Conservation (phyloP, 768 basidiomycete species). For the Rhodocollybia butyracea region DNA sequence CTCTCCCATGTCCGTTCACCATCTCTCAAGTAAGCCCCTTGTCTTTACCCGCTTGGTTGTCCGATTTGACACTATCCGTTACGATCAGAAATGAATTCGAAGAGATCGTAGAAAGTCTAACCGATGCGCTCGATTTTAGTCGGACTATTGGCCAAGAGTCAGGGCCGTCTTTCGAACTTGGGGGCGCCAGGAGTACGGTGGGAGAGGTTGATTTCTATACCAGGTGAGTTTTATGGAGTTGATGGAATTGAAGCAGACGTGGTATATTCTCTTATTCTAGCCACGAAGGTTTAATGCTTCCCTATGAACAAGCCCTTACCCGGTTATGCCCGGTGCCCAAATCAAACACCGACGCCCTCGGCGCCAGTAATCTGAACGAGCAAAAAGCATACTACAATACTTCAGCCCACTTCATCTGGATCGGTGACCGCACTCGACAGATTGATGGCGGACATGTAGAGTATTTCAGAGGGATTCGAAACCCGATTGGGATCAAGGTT, state of each 20-base stretch:
- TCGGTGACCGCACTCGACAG: conserved; percentile 93
- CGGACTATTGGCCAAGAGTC: conserved; percentile 77
- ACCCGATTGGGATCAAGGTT: conserved; percentile 95
- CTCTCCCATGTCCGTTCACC: conserved; percentile 87
- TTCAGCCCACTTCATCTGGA: conserved; percentile 94
- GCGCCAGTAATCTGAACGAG: not conserved
- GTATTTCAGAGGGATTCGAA: conserved; percentile 88
- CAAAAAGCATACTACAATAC: conserved; percentile 76
- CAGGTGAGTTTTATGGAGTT: conserved; percentile 42
- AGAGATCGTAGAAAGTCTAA: conserved; percentile 75
- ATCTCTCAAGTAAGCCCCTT: conserved; percentile 53
- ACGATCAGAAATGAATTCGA: conserved; percentile 83
- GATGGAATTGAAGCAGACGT: not conserved
- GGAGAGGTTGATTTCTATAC: conserved; percentile 95
- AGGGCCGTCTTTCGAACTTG: conserved; percentile 56
- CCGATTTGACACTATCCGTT: too few species aligned
- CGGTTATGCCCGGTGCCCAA: conserved; percentile 51
- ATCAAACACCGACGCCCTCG: too few species aligned
- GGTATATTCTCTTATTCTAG: conserved; percentile 29
- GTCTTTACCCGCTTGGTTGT: not conserved
- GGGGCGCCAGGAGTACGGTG: conserved; percentile 67
- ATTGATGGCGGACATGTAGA: conserved; percentile 93
- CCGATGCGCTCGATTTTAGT: conserved; percentile 92
- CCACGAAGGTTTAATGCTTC: conserved; percentile 91
- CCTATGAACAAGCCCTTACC: conserved; percentile 91